These are phyloP conservation scores for Thelonectria olida DNA, from an alignment of 2,329 filamentous ascomycete genomes.

Conservation along the genomic window DNA sequence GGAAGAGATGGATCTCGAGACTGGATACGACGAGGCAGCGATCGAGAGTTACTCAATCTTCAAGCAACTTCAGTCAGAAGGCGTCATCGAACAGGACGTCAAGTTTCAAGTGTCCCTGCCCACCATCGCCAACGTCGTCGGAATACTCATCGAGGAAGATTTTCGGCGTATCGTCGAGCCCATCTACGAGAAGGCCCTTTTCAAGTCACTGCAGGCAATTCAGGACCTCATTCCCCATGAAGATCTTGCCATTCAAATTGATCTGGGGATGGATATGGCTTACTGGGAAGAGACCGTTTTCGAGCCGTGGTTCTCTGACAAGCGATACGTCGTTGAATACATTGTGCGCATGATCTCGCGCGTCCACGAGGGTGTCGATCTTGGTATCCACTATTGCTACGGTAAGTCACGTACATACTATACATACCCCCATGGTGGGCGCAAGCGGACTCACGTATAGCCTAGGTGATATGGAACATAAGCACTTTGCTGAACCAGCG, in stretches of 20 bases:
- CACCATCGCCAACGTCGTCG: slow-evolving; percentile 11
- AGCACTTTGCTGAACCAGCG: too few relatives aligned
- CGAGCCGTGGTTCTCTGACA: slow-evolving; percentile 8
- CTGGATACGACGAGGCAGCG: too few relatives aligned
- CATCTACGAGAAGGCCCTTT: too few relatives aligned
- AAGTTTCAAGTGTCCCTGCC: slow-evolving; percentile 15
- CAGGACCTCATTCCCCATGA: too few relatives aligned
- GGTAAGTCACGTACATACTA: not conserved
- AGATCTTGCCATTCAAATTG: too few relatives aligned
- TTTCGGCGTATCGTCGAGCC: too few relatives aligned
- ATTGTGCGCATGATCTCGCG: not conserved
- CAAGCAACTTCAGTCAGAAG: not conserved
- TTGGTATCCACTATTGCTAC: slow-evolving; percentile 13
- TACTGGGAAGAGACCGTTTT: slow-evolving; percentile 2
- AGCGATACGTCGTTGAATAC: slow-evolving; percentile 8
- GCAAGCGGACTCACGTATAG: not conserved
- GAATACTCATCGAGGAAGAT: slow-evolving; percentile 1
- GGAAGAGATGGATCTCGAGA: slow-evolving; percentile 1
- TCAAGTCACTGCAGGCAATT: too few relatives aligned
- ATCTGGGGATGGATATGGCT: slow-evolving; percentile 13
- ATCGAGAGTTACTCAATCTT: too few relatives aligned
- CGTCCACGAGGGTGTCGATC: not conserved
- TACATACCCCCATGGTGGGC: not conserved
- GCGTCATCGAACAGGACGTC: not conserved
- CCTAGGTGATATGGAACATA: slow-evolving; percentile 8